Base-by-base conservation (phyloP, 495 filamentous ascomycete genomes). In the Cetradonia linearis region DNA sequence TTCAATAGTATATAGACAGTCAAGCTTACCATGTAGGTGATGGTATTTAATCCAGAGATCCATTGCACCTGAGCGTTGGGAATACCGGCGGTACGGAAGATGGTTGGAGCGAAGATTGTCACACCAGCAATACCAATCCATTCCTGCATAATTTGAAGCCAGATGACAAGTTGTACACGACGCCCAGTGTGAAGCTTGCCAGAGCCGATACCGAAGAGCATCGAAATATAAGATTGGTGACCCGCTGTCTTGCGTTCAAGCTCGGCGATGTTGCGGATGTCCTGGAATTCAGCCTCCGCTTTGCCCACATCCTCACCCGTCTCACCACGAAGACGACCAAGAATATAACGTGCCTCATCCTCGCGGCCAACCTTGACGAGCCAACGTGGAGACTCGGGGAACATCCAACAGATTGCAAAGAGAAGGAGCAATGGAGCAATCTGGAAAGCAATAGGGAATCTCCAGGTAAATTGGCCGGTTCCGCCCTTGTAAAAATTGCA, bases 81-180 rank as follows among this genome's bases (percentile, higher is more conserved):
- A 56, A 86, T 82, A 16, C 84, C 84, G 11, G 85, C 84, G 62
- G 83, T 81, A 44, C 77, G 75, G 72, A 87, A 88, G 48, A 89
- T 86, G 0, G 82, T 84, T 9, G 83, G 82, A 34, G 78, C 79
- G 63, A 78, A 87, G 40, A 88, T 79, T 2, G 86, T 88, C 23
- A 87, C 79, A 54, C 83, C 84, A 0, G 83, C 83, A 67, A 88
- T 87, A 25, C 86, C 85, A 63, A 84, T 78, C 84, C 84, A 88
- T 66, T 86, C 83, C 63, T 86, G 83, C 71, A 88, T 79, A 48
- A 88, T 86, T 70, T 87, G 82, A 11, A 87, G 70, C 84, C 83
- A 88, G 47, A 88, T 77, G 20, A 86, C 83, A 13, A 87, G 74
- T 65, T 87, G 83, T 28, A 86, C 83, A 9, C 85, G 76, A 3